Evolutionary conservation across 2,329 filamentous ascomycete species (phyloP).

Genomic region (Cladosporium sp.): DNA sequence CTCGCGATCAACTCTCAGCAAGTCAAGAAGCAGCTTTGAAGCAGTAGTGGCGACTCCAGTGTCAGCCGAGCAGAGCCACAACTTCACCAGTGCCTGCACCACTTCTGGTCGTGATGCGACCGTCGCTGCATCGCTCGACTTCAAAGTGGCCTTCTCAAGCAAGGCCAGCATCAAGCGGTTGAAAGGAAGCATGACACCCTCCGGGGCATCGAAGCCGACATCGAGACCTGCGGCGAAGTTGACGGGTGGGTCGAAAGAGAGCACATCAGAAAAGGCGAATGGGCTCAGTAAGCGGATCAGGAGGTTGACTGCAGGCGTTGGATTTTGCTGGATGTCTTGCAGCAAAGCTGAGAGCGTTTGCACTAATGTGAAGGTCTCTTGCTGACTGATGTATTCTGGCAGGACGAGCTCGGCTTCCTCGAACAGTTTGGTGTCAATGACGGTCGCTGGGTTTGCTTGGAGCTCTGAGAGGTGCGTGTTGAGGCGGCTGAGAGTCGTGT

Average conservation of each 20-base stretch:
- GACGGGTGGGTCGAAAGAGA: constrained; percentile 48
- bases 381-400: constrained; percentile 39
- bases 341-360: constrained; percentile 53
- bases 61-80: constrained; percentile 60
- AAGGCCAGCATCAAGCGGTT: constrained; percentile 58
- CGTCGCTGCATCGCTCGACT: constrained; percentile 56
- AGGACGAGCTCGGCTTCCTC: constrained; percentile 53
- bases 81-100: constrained; percentile 54
- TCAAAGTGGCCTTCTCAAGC: constrained; percentile 56
- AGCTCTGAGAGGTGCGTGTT: constrained; percentile 48
- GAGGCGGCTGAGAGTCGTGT: constrained; percentile 25
- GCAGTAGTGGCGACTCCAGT: constrained; percentile 58
- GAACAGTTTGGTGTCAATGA: constrained; percentile 51
- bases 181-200: constrained; percentile 43
- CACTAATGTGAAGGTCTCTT: constrained; percentile 38
- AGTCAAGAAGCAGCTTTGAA: constrained; percentile 52
- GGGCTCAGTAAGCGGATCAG: constrained; percentile 52
- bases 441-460: constrained; percentile 42
- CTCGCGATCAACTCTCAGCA: constrained; percentile 54
- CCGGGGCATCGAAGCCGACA: constrained; percentile 38
- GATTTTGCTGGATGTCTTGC: constrained; percentile 58
- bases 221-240: constrained; percentile 58
- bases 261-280: constrained; percentile 52
- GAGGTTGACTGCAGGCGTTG: constrained; percentile 55
- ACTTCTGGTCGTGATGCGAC: constrained; percentile 59